Conservation (phyloP, 352 stramenopile genomes). For the Phytophthora vignae region DNA sequence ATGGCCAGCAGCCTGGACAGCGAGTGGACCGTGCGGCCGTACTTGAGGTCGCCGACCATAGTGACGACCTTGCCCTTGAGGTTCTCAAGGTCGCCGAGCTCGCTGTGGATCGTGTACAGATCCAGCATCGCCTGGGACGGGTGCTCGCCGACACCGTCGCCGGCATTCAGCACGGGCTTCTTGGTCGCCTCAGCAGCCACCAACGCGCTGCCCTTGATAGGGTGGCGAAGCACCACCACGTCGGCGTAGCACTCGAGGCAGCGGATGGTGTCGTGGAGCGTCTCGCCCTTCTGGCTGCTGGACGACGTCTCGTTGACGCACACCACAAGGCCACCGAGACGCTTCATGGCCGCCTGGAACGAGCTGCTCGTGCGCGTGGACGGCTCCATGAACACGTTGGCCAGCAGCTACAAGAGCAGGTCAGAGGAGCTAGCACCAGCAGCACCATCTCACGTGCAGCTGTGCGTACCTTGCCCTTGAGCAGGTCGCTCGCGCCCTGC, state of each 20-base stretch:
- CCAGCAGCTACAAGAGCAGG: slow-evolving; percentile 81
- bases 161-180: slow-evolving; percentile 96
- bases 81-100: slow-evolving; percentile 74
- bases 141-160: slow-evolving; percentile 98
- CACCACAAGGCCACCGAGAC: slow-evolving; percentile 96
- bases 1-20: slow-evolving; percentile 95
- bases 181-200: slow-evolving; percentile 77
- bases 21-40: slow-evolving; percentile 98
- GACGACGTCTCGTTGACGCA: slow-evolving; percentile 95
- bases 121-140: slow-evolving; percentile 99
- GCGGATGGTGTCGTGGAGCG: slow-evolving; percentile 96
- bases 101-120: slow-evolving; percentile 96
- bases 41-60: slow-evolving; percentile 99
- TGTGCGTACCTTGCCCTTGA: slow-evolving; percentile 77
- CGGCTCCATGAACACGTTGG: slow-evolving; percentile 98
- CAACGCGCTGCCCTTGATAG: slow-evolving; percentile 87
- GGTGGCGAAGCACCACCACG: slow-evolving; percentile 96
- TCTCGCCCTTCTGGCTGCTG: slow-evolving; percentile 98
- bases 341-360: slow-evolving; percentile 98
- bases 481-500: slow-evolving; percentile 73
- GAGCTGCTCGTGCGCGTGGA: slow-evolving; percentile 98
- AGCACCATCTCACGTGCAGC: neutral
- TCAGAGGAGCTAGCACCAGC: neutral
- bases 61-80: slow-evolving; percentile 93
- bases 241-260: slow-evolving; percentile 97